Evolutionary conservation across 768 basidiomycete species (phyloP).

Genomic region (Symmetrospora coprosmae): DNA sequence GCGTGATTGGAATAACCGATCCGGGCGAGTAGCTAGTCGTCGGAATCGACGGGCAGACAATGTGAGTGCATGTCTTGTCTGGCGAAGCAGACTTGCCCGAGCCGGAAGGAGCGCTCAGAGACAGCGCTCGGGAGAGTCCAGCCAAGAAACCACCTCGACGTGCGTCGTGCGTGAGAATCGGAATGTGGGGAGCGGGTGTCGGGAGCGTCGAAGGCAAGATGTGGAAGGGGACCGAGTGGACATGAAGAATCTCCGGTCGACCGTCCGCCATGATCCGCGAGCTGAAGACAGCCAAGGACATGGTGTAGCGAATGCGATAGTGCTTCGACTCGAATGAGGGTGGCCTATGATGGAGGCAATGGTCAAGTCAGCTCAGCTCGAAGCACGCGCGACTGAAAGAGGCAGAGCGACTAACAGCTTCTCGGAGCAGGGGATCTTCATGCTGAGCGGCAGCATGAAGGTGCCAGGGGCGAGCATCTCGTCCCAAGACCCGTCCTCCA

Average conservation of each 20-base stretch:
- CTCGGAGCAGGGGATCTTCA: slow-evolving; percentile 34
- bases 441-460: slow-evolving; percentile 33
- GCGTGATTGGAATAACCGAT: slow-evolving; percentile 30
- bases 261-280: slow-evolving; percentile 18
- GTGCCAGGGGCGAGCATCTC: slow-evolving; percentile 29
- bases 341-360: slow-evolving; percentile 22
- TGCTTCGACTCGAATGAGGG: slow-evolving; percentile 33
- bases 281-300: slow-evolving; percentile 33
- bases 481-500: slow-evolving; percentile 21
- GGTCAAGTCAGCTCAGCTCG: too few relatives aligned
- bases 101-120: slow-evolving; percentile 10
- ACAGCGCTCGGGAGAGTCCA: slow-evolving; percentile 28
- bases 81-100: background rate
- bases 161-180: slow-evolving; percentile 31
- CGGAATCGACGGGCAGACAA: slow-evolving; percentile 31
- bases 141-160: slow-evolving; percentile 30
- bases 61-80: slow-evolving; percentile 31
- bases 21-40: slow-evolving; percentile 32
- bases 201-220: slow-evolving; percentile 33
- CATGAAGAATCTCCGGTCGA: slow-evolving; percentile 30
- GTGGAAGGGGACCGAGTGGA: slow-evolving; percentile 33
- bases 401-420: slow-evolving; percentile 27
- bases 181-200: slow-evolving; percentile 29
- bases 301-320: slow-evolving; percentile 33
- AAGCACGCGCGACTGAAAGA: too few relatives aligned